phyloP scores from a whole-genome alignment of 108 stramenopile species.

The Cyclotella distinguenda region DNA sequence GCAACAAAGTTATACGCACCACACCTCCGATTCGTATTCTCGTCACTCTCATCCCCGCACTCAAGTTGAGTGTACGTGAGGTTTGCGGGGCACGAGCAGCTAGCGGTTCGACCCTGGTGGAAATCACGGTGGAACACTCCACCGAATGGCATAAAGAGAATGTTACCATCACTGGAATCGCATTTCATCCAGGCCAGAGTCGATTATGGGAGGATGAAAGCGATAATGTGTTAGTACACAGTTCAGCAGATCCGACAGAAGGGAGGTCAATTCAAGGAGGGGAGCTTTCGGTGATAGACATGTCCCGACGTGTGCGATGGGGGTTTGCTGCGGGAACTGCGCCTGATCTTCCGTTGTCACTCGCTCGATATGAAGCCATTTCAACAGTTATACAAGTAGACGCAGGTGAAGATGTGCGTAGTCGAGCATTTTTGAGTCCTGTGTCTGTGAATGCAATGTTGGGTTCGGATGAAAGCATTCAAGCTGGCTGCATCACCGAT shows the following conservation, averaged over 20 bases:
- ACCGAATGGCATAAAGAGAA: constrained; percentile 59
- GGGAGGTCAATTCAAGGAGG: constrained; percentile 50
- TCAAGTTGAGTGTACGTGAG: constrained; percentile 34
- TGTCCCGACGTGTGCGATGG: constrained; percentile 77
- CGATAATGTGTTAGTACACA: background rate
- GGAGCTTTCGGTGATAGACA: constrained; percentile 61
- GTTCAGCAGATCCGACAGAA: background rate
- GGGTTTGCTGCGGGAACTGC: constrained; percentile 66
- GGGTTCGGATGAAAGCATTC: constrained; percentile 1
- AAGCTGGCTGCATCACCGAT: background rate
- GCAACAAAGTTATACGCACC: constrained; percentile 28
- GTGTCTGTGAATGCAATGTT: constrained; percentile 74
- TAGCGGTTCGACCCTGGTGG: constrained; percentile 66
- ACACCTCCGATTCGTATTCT: constrained; percentile 18
- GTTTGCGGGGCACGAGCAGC: constrained; percentile 47
- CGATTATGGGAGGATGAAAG: constrained; percentile 20
- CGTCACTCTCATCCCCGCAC: constrained; percentile 31
- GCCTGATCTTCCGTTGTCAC: constrained; percentile 60
- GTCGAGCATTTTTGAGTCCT: constrained; percentile 62
- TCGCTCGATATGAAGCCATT: constrained; percentile 67
- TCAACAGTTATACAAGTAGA: constrained; percentile 75
- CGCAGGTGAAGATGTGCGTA: constrained; percentile 54
- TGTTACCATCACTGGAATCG: constrained; percentile 73
- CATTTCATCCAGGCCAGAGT: constrained; percentile 84
- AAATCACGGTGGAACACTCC: constrained; percentile 70